Evolutionary conservation across 225 moss, liverwort and hornwort genomes (phyloP), one percentile per base, ranked within the genome.

Genomic region (Pseudoscleropodium purum): DNA sequence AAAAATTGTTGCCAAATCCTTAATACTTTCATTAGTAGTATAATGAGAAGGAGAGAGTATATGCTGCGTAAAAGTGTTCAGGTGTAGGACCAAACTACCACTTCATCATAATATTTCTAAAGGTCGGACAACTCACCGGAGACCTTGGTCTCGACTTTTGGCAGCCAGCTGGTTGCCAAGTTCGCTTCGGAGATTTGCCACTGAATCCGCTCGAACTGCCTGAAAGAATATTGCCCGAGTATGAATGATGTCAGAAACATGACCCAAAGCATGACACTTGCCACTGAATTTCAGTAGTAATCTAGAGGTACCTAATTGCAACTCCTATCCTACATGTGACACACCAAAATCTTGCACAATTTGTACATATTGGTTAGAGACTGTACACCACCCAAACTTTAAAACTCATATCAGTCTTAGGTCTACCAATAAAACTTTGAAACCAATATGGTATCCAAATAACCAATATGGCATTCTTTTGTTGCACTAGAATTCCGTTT

Each of bases 141-240:
- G 92, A 66, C 96, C 96, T 86, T 84, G 85, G 79, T 89, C 87
- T 88, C 90, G 93, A 89, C 97, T 98, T 87, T 93, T 96, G 76
- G 91, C 94, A 84, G 97, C 97, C 51, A 98, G 88, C 86, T 98
- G 96, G 87, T 94, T 95, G 51, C 97, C 97, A 77, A 98, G 91
- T 84, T 98, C 96, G 84, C 96, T 98, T 84, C 95, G 94, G 84
- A 96, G 93, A 89, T 95, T 83, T 43, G 95, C 83, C 86, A 91
- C 85, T 39, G 86, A 87, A 92, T 96, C 95, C 45, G 83, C 95
- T 86, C 59, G 93, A 66, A 98, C 96, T 82, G 92, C 97, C 96
- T 97, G 80, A 61, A 82, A 87, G 37, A 66, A 70, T 81, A 85
- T 39, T 68, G 13, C 49, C 81, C 63, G 49, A 31, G 37, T 54